Evolutionary conservation across 768 basidiomycete species (phyloP).

Genomic region (Boletus vermiculosoides): DNA sequence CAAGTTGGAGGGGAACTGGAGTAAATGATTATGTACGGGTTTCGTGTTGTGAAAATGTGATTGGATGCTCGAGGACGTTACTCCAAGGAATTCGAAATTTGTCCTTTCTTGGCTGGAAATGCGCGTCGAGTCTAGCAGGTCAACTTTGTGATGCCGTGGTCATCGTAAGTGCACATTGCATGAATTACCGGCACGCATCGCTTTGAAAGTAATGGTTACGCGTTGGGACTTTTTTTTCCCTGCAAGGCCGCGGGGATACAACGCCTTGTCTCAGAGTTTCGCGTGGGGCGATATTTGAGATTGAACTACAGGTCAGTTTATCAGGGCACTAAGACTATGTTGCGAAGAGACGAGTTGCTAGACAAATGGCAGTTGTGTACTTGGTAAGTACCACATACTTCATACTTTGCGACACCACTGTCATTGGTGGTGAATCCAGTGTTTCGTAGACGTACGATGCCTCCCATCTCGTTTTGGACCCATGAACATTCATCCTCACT

Average conservation of each 20-base stretch:
- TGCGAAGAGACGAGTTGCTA: neutral
- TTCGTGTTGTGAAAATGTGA: neutral
- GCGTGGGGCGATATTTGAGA: no score
- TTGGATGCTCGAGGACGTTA: neutral
- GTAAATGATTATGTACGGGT: neutral
- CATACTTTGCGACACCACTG: neutral
- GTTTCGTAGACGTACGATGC: neutral
- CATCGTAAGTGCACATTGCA: no score
- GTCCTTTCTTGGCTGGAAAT: neutral
- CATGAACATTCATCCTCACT: neutral
- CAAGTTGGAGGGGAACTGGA: no score
- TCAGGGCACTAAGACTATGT: no score
- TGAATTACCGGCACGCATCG: no score
- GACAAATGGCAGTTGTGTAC: no score
- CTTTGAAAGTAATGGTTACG: no score
- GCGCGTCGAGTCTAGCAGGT: neutral
- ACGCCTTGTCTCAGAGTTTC: no score
- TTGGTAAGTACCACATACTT: neutral
- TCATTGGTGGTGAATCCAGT: neutral
- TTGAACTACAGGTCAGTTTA: no score
- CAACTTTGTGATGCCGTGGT: neutral
- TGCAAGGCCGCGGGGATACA: no score
- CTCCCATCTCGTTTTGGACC: no score
- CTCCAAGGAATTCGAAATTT: neutral
- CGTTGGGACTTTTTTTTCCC: no score